Base-by-base conservation (phyloP, 805 yeast species). In the Candida vartiovaarae region DNA sequence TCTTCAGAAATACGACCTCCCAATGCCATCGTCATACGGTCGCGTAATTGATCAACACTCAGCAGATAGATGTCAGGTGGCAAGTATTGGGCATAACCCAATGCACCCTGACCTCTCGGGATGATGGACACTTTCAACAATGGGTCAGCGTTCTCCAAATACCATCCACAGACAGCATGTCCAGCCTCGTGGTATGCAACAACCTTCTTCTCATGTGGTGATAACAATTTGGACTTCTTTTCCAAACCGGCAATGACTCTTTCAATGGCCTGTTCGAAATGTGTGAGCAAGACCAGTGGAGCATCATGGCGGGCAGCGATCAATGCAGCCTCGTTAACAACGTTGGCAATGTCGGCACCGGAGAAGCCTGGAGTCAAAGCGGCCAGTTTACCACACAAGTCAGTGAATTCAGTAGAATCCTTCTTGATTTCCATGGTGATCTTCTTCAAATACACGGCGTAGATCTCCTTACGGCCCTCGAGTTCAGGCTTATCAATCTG, bases 151-250 rank as follows among this genome's bases (percentile, higher is more conserved):
- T 76, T 75, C 63, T 85, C 78, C 57, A 93, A 74, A 59, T 71
- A 89, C 99, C 99, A 93, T 9, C 99, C 99, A 64, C 98, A 90
- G 48, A 93, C 78, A 8, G 99, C 99, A 66, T 95, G 99, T 4
- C 99, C 99, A 3, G 99, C 99, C 65, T 93, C 99, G 62, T 95
- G 99, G 58, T 84, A 93, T 1, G 99, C 99, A 45, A 95, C 96
- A 27, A 88, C 80, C 49, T 72, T 79, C 66, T 89, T 87, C 61
- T 95, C 98, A 47, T 84, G 90, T 2, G 88, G 83, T 3, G 88
- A 78, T 48, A 95, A 71, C 10, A 93, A 76, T 57, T 84, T 82
- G 11, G 90, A 76, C 65, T 88, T 91, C 72, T 86, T 86, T 64
- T 91, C 98, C 49, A 93, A 71, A 33, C 99, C 99, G 30, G 95